phyloP scores from a whole-genome alignment of 306 rosid genomes.

The Neltuma alba region DNA sequence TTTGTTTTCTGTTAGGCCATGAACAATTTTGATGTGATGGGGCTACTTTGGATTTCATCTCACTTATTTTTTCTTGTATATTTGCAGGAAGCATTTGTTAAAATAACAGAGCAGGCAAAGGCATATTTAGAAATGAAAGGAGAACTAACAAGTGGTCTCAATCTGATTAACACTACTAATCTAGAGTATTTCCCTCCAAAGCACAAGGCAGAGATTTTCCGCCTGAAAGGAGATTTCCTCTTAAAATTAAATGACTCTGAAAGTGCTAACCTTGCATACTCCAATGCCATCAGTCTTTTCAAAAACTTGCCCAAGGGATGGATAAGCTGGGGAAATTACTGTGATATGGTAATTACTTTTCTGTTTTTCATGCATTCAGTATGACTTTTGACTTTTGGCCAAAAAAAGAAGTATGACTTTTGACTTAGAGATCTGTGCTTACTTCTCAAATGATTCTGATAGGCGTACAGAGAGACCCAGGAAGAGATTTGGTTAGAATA shows the following conservation, averaged over 20 bases:
- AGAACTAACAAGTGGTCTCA: constrained; percentile 79
- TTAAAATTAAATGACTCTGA: constrained; percentile 84
- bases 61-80: constrained; percentile 42
- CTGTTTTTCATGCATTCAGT: constrained; percentile 28
- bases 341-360: constrained; percentile 73
- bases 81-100: constrained; percentile 95
- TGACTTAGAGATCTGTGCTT: constrained; percentile 29
- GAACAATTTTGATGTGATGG: constrained; percentile 16
- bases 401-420: no score
- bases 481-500: constrained; percentile 98
- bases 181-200: constrained; percentile 92
- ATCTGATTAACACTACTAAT: constrained; percentile 89
- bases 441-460: constrained; percentile 30
- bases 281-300: constrained; percentile 82
- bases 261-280: constrained; percentile 77
- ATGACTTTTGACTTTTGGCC: constrained; percentile 34
- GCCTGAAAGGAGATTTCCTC: constrained; percentile 88
- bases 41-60: constrained; percentile 31
- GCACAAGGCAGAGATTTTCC: constrained; percentile 92
- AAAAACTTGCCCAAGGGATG: constrained; percentile 97
- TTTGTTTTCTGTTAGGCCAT: constrained; percentile 6
- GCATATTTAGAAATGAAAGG: constrained; percentile 94
- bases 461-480: constrained; percentile 89
- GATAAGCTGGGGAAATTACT: constrained; percentile 99
- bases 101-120: constrained; percentile 96